Evolutionary conservation across 163 green algal species (phyloP).

Genomic region (Prototheca wickerhamii): DNA sequence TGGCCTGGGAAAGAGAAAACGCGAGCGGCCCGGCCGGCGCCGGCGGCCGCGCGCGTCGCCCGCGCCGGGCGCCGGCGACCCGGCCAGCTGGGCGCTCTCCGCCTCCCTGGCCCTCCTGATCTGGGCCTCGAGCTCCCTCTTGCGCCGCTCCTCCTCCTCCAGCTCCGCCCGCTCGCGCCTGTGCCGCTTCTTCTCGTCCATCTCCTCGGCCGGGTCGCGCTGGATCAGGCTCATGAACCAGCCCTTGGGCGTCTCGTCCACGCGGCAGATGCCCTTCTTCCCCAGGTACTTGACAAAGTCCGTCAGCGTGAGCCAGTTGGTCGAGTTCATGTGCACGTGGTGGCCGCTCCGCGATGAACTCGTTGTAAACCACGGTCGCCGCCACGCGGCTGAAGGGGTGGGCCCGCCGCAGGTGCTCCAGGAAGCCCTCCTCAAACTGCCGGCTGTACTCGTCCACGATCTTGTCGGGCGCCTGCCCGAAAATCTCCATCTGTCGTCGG

Average conservation of each 20-base stretch:
- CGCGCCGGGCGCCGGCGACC: constrained; percentile 13
- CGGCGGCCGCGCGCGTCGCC: constrained; percentile 1
- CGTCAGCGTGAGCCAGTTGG: constrained; percentile 83
- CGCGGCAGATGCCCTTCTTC: constrained; percentile 71
- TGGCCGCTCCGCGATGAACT: constrained; percentile 68
- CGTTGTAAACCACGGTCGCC: constrained; percentile 70
- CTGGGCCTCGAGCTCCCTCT: constrained; percentile 48
- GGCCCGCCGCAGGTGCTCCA: constrained; percentile 45
- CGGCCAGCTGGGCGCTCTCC: constrained; percentile 25
- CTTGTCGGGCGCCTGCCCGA: constrained; percentile 71
- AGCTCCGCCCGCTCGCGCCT: constrained; percentile 45
- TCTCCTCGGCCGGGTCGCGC: constrained; percentile 26
- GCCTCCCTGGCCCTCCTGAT: constrained; percentile 48
- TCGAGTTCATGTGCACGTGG: constrained; percentile 98
- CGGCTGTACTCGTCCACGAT: constrained; percentile 50
- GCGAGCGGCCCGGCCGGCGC: constrained; percentile 3
- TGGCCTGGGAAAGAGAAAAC: constrained; percentile 13
- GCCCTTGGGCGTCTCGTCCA: constrained; percentile 93
- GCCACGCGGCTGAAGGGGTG: constrained; percentile 44
- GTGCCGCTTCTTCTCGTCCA: constrained; percentile 46
- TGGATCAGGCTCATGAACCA: constrained; percentile 81
- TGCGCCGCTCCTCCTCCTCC: constrained; percentile 54
- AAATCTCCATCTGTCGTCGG: constrained; percentile 90
- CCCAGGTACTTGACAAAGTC: constrained; percentile 97
- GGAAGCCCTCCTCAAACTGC: constrained; percentile 64